Conservation (phyloP, 768 basidiomycete genomes). For the Boletus reticulatus region DNA sequence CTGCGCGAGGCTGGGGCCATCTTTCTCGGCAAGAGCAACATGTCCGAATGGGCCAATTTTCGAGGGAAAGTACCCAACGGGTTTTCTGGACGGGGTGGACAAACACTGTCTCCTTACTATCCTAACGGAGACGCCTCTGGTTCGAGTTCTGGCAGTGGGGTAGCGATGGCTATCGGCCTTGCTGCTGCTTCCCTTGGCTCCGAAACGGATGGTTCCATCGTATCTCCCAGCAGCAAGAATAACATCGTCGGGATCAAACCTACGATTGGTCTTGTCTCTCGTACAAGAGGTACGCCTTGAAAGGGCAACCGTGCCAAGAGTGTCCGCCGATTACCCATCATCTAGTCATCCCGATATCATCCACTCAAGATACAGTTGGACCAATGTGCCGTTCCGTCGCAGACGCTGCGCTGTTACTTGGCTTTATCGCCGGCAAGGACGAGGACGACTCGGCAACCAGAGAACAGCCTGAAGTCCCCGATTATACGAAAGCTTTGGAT, state of each 20-base stretch:
- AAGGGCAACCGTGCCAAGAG: neutral
- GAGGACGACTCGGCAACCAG: constrained; percentile 51
- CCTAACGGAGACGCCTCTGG: constrained; percentile 41
- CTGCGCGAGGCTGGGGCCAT: constrained; percentile 35
- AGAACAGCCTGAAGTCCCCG: constrained; percentile 52
- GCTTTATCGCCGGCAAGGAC: constrained; percentile 53
- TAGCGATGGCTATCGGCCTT: constrained; percentile 42
- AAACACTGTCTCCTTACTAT: constrained; percentile 41
- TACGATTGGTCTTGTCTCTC: constrained; percentile 40
- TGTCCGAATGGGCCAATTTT: constrained; percentile 46
- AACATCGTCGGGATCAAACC: constrained; percentile 45
- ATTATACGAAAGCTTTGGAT: constrained; percentile 54
- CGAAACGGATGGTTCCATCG: constrained; percentile 51
- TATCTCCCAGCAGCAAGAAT: constrained; percentile 40
- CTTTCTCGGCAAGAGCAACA: constrained; percentile 42
- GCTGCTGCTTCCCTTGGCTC: constrained; percentile 43
- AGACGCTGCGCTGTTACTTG: constrained; percentile 55
- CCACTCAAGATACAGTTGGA: constrained; percentile 58
- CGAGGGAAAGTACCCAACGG: constrained; percentile 40
- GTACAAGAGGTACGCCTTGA: constrained; percentile 31
- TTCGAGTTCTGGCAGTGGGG: constrained; percentile 43
- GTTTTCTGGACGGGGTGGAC: constrained; percentile 48
- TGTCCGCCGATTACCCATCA: neutral
- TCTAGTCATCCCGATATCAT: constrained; percentile 55
- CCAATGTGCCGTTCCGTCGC: constrained; percentile 53